Percentiles rank a stretch among this genome's conserved stretches.
Conservation (phyloP, 2,329 filamentous ascomycete genomes). For the Colletotrichum australisinense region DNA sequence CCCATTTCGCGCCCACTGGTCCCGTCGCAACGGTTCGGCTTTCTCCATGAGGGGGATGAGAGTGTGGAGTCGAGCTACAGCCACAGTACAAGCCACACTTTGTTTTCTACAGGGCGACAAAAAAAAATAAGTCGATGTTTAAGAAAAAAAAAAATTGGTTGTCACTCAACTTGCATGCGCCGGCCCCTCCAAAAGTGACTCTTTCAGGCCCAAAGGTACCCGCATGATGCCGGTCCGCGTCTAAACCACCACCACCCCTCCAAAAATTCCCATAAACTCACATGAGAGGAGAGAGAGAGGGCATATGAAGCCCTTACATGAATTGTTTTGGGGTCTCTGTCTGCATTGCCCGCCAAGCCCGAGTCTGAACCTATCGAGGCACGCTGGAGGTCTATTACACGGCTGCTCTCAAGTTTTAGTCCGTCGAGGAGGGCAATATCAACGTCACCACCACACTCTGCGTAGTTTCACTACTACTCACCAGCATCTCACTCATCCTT, state of each 20-base stretch:
- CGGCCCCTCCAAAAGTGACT: conserved; percentile 22
- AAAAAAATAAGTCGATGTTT: neutral
- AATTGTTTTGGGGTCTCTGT: conserved; percentile 16
- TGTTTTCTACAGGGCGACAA: neutral
- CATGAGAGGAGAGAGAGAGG: neutral
- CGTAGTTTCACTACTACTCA: conserved; percentile 11
- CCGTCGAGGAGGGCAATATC: neutral
- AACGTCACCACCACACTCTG: neutral
- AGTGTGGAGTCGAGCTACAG: neutral
- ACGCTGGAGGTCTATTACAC: conserved; percentile 11
- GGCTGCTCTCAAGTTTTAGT: neutral
- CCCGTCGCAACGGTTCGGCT: conserved; percentile 12
- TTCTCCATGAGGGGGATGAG: conserved; percentile 26
- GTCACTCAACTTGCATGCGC: neutral
- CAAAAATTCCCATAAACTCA: conserved; percentile 17
- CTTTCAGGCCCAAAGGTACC: conserved; percentile 14
- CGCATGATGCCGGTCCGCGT: conserved; percentile 19
- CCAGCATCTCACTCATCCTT: neutral
- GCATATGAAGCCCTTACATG: conserved; percentile 27
- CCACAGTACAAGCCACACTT: conserved; percentile 18
- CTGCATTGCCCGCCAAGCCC: conserved; percentile 15
- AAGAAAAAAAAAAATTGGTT: neutral
- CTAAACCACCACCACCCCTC: neutral
- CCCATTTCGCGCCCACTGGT: neutral
- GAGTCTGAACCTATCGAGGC: conserved; percentile 3